Conservation (phyloP, 768 basidiomycete species). For the Lactifluus volemus region DNA sequence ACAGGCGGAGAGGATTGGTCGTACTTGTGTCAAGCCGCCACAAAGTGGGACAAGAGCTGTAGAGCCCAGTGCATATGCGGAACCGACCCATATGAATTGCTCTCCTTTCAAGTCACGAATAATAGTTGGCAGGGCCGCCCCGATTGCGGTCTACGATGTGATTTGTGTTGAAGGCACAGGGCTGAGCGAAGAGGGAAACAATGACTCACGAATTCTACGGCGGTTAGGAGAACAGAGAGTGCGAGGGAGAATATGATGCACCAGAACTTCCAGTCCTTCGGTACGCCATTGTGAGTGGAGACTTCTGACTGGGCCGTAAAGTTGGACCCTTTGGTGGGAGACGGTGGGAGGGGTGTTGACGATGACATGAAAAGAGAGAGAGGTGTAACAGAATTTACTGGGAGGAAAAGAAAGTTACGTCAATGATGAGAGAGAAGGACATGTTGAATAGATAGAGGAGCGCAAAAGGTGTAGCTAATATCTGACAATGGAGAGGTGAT, state of each 20-base stretch:
- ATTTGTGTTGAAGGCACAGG: not conserved
- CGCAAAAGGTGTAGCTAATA: no score
- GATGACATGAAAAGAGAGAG: not conserved
- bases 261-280: conserved; percentile 19
- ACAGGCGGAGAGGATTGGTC: not conserved
- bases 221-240: no score
- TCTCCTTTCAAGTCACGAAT: no score
- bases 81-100: no score
- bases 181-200: not conserved
- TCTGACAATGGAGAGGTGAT: no score
- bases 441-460: no score
- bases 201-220: no score
- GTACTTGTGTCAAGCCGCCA: conserved; percentile 16
- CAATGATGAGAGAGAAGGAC: no score
- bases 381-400: no score
- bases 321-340: not conserved
- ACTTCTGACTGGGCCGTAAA: not conserved
- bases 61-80: no score
- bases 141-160: conserved; percentile 8
- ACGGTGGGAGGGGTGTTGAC: not conserved
- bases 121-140: conserved; percentile 23
- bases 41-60: no score
- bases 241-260: not conserved
- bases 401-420: no score
- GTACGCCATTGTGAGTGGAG: not conserved